phyloP scores from a whole-genome alignment of 129 eudicot species.

The Arctium minus region DNA sequence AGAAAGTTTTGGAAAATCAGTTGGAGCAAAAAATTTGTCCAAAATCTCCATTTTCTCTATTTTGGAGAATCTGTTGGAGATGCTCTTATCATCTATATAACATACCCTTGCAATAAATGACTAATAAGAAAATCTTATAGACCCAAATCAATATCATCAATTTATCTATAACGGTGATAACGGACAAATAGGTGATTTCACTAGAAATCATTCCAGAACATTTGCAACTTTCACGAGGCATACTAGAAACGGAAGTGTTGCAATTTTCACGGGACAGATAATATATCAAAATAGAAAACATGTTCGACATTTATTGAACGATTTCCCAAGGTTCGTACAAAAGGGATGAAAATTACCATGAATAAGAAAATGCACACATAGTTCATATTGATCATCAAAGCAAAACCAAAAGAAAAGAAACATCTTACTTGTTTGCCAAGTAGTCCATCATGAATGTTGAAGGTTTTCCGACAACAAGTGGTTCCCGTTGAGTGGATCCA shows the following conservation, averaged over 20 bases:
- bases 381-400: not conserved
- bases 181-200: not conserved
- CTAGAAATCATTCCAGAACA: not conserved
- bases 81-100: not conserved
- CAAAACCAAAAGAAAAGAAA: not conserved
- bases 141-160: not conserved
- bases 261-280: not conserved
- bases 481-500: slow-evolving; percentile 94
- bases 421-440: slow-evolving; percentile 75
- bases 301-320: not conserved
- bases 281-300: not conserved
- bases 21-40: too few species aligned
- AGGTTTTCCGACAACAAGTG: slow-evolving; percentile 94
- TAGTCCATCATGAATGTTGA: slow-evolving; percentile 99
- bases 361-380: not conserved
- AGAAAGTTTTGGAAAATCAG: too few species aligned
- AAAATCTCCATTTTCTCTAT: too few species aligned
- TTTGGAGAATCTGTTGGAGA: too few species aligned
- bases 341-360: not conserved
- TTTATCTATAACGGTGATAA: not conserved
- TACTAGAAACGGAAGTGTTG: not conserved
- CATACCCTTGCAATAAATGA: not conserved
- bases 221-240: not conserved
- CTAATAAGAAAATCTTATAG: not conserved
- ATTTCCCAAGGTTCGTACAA: not conserved